Percentiles rank a stretch among this genome's conserved stretches.
phyloP scores from a whole-genome alignment of 2,329 filamentous ascomycete species.

The Aphanocladium album region DNA sequence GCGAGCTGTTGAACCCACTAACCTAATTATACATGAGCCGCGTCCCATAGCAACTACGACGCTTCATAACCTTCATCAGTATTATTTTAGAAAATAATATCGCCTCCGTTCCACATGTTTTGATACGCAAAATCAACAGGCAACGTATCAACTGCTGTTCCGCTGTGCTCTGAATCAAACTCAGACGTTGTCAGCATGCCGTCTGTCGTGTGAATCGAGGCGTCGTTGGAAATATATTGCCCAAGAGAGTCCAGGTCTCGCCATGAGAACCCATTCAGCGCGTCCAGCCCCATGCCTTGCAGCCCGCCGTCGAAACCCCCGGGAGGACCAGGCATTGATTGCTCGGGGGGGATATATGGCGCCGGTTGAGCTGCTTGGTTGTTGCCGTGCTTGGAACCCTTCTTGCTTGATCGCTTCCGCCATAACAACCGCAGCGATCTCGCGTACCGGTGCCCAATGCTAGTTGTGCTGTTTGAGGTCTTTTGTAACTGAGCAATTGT shows the following conservation, averaged over 20 bases:
- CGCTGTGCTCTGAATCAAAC: slow-evolving; percentile 23
- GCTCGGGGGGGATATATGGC: slow-evolving; percentile 25
- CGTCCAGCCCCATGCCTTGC: slow-evolving; percentile 36
- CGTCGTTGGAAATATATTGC: slow-evolving; percentile 39
- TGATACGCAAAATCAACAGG: slow-evolving; percentile 14
- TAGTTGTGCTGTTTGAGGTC: slow-evolving; percentile 52
- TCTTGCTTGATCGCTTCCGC: slow-evolving; percentile 33
- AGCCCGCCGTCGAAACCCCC: slow-evolving; percentile 14
- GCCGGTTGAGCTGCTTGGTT: slow-evolving; percentile 18
- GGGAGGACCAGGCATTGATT: background rate
- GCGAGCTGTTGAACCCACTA: no score
- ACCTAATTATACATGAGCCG: no score
- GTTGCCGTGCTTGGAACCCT: slow-evolving; percentile 14
- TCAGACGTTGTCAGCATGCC: slow-evolving; percentile 23
- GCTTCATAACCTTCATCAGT: background rate
- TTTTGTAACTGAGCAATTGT: slow-evolving; percentile 56
- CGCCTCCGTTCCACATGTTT: slow-evolving; percentile 12
- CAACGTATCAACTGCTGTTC: slow-evolving; percentile 7
- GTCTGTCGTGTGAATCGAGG: slow-evolving; percentile 19
- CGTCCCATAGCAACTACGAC: background rate
- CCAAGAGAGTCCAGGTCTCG: slow-evolving; percentile 55
- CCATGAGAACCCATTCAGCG: slow-evolving; percentile 55
- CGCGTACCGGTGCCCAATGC: slow-evolving; percentile 57
- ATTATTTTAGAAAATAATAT: slow-evolving; percentile 13
- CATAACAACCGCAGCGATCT: slow-evolving; percentile 56